Percentiles rank a stretch among this genome's conserved stretches.
Evolutionary conservation across 108 stramenopile species (phyloP).

Genomic region (Craspedostauros australis): DNA sequence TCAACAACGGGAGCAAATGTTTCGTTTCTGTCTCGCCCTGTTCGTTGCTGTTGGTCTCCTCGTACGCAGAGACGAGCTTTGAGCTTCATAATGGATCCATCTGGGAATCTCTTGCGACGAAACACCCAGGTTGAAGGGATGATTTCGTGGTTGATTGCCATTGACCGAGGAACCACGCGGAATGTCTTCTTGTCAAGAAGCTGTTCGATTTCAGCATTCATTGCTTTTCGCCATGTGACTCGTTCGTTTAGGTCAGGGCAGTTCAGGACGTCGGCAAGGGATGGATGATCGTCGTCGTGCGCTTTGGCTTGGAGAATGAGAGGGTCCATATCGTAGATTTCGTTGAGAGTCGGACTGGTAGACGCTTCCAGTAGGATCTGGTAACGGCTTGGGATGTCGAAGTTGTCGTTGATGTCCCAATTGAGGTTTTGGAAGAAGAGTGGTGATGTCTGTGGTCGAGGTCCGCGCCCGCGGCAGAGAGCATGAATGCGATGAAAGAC

Average conservation of each 20-base stretch:
- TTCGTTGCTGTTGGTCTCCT: slow-evolving; percentile 9
- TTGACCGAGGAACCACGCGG: not conserved
- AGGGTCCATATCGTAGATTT: too few species aligned
- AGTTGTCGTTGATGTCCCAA: too few species aligned
- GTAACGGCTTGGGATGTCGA: too few species aligned
- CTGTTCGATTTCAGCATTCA: not conserved
- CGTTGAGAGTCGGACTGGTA: too few species aligned
- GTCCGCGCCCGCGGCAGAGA: too few species aligned
- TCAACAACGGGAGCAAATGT: slow-evolving; percentile 45
- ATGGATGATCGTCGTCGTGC: not conserved
- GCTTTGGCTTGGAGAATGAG: slow-evolving; percentile 2
- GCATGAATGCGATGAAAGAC: too few species aligned
- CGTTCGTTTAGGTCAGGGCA: not conserved
- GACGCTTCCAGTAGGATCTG: too few species aligned
- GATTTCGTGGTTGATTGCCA: not conserved
- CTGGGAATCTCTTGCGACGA: slow-evolving; percentile 30
- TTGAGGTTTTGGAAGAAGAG: too few species aligned
- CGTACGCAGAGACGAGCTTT: slow-evolving; percentile 34
- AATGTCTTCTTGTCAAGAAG: not conserved
- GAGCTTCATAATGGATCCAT: slow-evolving; percentile 37
- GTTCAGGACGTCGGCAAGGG: not conserved
- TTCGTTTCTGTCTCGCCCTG: slow-evolving; percentile 37
- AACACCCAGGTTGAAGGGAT: slow-evolving; percentile 22
- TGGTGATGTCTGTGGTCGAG: too few species aligned
- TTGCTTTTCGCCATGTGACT: not conserved